Percentiles rank a stretch among this genome's conserved stretches.
These are phyloP conservation scores for Boletellus deceptivus DNA, from an alignment of 1,284 basidiomycete genomes.

Conservation along the genomic window DNA sequence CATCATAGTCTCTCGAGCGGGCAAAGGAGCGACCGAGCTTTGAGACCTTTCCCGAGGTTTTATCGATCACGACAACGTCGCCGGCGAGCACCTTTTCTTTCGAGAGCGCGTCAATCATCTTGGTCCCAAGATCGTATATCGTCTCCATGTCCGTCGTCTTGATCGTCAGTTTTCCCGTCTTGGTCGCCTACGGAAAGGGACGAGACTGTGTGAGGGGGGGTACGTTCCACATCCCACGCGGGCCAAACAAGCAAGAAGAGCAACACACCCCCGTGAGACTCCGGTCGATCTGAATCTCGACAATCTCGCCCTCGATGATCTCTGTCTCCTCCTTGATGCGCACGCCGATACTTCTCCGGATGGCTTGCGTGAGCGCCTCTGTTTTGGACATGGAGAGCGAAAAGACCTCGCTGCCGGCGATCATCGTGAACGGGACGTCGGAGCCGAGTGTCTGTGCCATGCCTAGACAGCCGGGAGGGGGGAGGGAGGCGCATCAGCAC, in stretches of 20 bases:
- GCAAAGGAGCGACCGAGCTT: slow-evolving; percentile 97
- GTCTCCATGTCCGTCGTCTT: slow-evolving; percentile 99
- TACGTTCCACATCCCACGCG: background rate
- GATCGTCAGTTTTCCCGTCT: slow-evolving; percentile 96
- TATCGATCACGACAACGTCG: slow-evolving; percentile 96
- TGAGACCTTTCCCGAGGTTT: slow-evolving; percentile 94
- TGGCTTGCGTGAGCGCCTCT: slow-evolving; percentile 95
- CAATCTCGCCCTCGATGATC: slow-evolving; percentile 96
- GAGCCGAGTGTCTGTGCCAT: slow-evolving; percentile 95
- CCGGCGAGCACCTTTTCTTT: slow-evolving; percentile 98
- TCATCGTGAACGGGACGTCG: slow-evolving; percentile 97
- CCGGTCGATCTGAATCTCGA: slow-evolving; percentile 97
- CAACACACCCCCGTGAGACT: slow-evolving; percentile 90
- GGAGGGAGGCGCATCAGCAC: background rate
- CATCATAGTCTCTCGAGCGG: slow-evolving; percentile 95
- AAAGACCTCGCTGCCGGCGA: slow-evolving; percentile 96
- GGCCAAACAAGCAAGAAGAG: background rate
- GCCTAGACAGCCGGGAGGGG: slow-evolving; percentile 44
- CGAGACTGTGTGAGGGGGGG: slow-evolving; percentile 3
- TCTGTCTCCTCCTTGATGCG: slow-evolving; percentile 98
- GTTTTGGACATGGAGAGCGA: slow-evolving; percentile 98
- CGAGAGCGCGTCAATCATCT: slow-evolving; percentile 97
- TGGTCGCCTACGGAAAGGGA: slow-evolving; percentile 73
- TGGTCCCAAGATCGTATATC: slow-evolving; percentile 96
- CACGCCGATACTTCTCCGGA: slow-evolving; percentile 93